Percentiles rank a stretch among this genome's conserved stretches.
These are phyloP conservation scores for Antitrichia curtipendula DNA, from an alignment of 225 moss, liverwort and hornwort genomes.

Conservation along the genomic window DNA sequence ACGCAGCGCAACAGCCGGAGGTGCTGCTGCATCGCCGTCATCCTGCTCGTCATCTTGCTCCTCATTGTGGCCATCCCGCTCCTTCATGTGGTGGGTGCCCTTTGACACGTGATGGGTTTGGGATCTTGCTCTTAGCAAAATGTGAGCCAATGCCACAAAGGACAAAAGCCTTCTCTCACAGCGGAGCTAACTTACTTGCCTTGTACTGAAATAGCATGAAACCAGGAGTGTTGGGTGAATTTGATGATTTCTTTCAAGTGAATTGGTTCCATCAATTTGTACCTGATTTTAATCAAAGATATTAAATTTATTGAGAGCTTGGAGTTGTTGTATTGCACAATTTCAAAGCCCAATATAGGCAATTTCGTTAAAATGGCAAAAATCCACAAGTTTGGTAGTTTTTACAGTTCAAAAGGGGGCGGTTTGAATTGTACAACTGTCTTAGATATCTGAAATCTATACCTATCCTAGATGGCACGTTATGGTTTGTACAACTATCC, in stretches of 20 bases:
- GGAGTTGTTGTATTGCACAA: background rate
- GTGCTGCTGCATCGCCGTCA: conserved; percentile 19
- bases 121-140: background rate
- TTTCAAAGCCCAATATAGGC: background rate
- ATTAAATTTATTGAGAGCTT: background rate
- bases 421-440: no score
- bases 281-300: background rate
- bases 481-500: no score
- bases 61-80: background rate
- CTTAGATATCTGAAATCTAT: no score
- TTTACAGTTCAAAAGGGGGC: no score
- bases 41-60: conserved; percentile 12
- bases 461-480: no score
- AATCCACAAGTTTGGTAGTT: no score
- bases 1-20: conserved; percentile 11
- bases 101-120: background rate
- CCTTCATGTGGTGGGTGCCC: background rate
- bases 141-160: background rate
- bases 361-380: no score
- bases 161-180: background rate
- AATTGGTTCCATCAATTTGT: background rate
- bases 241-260: background rate
- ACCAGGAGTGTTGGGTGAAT: background rate
- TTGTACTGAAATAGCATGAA: background rate
- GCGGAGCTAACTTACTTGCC: background rate